Conservation (phyloP, 75 land plant species). For the Selaginella tamariscina region DNA sequence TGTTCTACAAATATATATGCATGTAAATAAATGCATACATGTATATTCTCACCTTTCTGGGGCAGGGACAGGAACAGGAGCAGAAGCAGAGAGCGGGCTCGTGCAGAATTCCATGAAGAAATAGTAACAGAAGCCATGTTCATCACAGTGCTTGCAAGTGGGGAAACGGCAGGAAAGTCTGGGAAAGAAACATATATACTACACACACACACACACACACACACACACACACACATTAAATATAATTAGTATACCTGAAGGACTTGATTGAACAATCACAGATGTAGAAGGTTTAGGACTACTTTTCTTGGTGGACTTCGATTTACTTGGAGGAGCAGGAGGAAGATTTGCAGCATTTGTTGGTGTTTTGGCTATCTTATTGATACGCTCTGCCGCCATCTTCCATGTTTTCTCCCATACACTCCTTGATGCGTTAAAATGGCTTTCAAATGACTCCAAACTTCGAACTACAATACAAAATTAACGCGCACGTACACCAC, state of each 20-base stretch:
- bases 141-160: background rate
- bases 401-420: conserved; percentile 33
- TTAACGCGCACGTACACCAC: background rate
- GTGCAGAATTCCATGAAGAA: background rate
- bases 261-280: too few species aligned
- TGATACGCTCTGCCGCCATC: conserved; percentile 35
- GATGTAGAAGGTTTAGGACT: background rate
- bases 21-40: too few species aligned
- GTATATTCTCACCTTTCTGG: too few species aligned
- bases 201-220: too few species aligned
- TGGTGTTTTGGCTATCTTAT: conserved; percentile 20
- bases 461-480: background rate
- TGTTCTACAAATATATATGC: too few species aligned
- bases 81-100: background rate
- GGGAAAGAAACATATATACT: too few species aligned
- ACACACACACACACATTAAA: too few species aligned
- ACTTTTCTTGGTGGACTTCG: background rate
- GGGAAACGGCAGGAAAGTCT: background rate
- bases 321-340: conserved; percentile 28
- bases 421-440: background rate
- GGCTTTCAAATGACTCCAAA: background rate
- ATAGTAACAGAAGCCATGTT: background rate
- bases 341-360: conserved; percentile 25
- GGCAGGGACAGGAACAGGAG: too few species aligned
- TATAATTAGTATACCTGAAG: too few species aligned